A percentile compares a stretch with the other conserved stretches of the same genome.
Evolutionary conservation across 1,284 basidiomycete species (phyloP).

Genomic region (Porodaedalea pini): DNA sequence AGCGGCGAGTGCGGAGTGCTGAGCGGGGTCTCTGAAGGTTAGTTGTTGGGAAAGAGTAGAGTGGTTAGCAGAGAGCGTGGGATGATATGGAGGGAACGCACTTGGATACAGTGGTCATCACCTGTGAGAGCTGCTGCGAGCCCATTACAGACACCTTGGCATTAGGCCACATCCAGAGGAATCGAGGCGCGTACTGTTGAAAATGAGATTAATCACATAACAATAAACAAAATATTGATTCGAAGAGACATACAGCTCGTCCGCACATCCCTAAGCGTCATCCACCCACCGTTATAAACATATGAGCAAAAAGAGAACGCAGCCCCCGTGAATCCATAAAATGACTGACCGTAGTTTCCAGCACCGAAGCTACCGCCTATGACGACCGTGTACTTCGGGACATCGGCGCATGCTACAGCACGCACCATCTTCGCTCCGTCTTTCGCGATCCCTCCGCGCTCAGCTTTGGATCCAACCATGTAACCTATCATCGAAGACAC

Average conservation of each 20-base stretch:
- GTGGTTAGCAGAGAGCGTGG: not conserved
- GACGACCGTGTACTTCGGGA: conserved; percentile 91
- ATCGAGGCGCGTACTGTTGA: conserved; percentile 81
- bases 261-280: conserved; percentile 72
- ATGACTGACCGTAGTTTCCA: conserved; percentile 82
- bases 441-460: conserved; percentile 93
- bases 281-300: not conserved
- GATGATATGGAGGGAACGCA: conserved; percentile 32
- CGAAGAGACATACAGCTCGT: conserved; percentile 59
- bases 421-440: conserved; percentile 98
- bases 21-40: conserved; percentile 60
- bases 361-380: conserved; percentile 96
- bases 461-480: conserved; percentile 94
- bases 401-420: conserved; percentile 90
- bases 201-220: not conserved
- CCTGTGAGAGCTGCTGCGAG: conserved; percentile 85
- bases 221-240: not conserved
- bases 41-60: not conserved
- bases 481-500: conserved; percentile 53
- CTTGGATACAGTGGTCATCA: conserved; percentile 89
- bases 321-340: too few relatives aligned
- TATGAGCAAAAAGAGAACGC: conserved; percentile 1
- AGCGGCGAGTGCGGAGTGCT: conserved; percentile 68
- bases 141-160: conserved; percentile 98
- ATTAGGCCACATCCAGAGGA: conserved; percentile 99